Base-by-base conservation (phyloP, 345 rosid species). In the Aquilaria malaccensis region DNA sequence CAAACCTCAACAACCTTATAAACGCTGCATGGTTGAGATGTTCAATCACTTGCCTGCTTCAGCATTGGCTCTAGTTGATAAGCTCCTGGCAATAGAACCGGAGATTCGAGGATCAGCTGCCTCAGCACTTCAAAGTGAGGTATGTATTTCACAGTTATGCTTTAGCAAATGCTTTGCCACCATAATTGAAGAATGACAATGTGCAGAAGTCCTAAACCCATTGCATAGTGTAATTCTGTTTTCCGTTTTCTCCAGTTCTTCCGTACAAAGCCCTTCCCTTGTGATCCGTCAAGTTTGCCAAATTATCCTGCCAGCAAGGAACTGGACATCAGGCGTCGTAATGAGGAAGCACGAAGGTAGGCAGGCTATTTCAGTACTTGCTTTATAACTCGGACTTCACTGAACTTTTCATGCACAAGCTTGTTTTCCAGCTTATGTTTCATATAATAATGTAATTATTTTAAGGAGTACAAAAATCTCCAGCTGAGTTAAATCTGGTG, bases 271-370 rank as follows among this genome's bases (percentile, higher is more conserved):
- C 91, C 95, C 50, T 71, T 74, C 45, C 82, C 91, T 43, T 79
- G 86, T 73, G 80, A 79, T 60, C 80, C 79, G 61, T 77, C 88
- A 52, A 74, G 67, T 67, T 60, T 87, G 63, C 95, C 91, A 33
- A 87, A 81, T 59, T 82, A 80, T 70, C 85, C 85, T 2, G 90
- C 95, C 37, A 87, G 86, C 77, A 87, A 87, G 76, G 91, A 87
- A 71, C 72, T 87, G 4, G 91, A 84, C 57, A 81, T 81, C 67
- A 87, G 81, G 64, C 67, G 75, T 59, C 83, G 81, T 10, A 55
- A 77, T 10, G 80, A 67, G 65, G 86, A 81, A 79, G 79, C 74
- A 53, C 84, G 76, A 82, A 79, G 73, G 95, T 86, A 75, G 30
- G 70, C n/a, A 2, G 51, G 59, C n/a, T 3, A 9, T 2, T 37